Evolutionary conservation across 768 basidiomycete genomes (phyloP).

Genomic region (Pleurotus cornucopiae): DNA sequence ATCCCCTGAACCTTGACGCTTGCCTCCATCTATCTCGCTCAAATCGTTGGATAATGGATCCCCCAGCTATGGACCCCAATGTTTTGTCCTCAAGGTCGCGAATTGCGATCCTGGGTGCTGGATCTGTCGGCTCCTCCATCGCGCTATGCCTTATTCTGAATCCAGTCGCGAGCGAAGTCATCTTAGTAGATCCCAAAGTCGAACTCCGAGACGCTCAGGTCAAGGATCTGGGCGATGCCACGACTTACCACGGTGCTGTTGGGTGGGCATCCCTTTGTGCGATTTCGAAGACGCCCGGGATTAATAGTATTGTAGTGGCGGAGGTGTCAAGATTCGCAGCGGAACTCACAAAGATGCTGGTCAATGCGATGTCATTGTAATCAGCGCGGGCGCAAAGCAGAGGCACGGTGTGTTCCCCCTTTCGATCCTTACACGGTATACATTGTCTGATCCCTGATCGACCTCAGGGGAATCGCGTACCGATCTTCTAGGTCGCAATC

Average conservation of each 20-base stretch:
- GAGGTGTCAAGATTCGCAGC: slow-evolving; percentile 8
- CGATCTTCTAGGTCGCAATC: slow-evolving; percentile 12
- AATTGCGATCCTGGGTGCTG: slow-evolving; percentile 14
- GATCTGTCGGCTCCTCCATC: slow-evolving; percentile 13
- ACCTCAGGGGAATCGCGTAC: slow-evolving; percentile 11
- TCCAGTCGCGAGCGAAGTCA: slow-evolving; percentile 9
- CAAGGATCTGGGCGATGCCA: slow-evolving; percentile 12
- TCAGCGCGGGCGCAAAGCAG: slow-evolving; percentile 15
- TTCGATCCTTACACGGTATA: background rate
- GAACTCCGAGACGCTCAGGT: slow-evolving; percentile 11
- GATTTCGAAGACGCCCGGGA: background rate
- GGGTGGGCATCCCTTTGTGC: background rate
- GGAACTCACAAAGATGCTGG: slow-evolving; percentile 9
- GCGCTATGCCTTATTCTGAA: slow-evolving; percentile 13
- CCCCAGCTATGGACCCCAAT: slow-evolving; percentile 7
- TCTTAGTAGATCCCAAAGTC: slow-evolving; percentile 11
- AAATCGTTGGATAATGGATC: background rate
- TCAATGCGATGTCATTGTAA: slow-evolving; percentile 13
- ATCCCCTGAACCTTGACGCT: no score
- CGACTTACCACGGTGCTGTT: slow-evolving; percentile 3
- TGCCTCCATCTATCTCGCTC: no score
- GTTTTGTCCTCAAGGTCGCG: slow-evolving; percentile 5
- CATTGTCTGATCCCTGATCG: background rate
- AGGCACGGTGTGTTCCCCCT: background rate
- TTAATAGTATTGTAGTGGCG: background rate